These are phyloP conservation scores for Cornus kousa DNA, from an alignment of 148 eudicot genomes.

Conservation along the genomic window DNA sequence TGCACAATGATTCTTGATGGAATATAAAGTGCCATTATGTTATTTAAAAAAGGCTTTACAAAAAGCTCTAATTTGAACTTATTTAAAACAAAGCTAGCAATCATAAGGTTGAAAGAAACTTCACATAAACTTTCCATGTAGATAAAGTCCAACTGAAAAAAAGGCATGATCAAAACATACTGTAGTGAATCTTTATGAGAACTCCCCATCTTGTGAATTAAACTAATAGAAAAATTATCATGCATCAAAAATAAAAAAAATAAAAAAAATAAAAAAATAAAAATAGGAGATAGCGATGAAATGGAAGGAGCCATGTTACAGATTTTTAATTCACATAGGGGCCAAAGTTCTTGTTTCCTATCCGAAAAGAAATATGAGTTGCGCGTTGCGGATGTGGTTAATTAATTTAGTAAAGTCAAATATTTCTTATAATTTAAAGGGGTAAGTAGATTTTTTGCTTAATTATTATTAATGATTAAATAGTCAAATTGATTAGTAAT, in stretches of 20 bases:
- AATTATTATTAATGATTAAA: too few relatives aligned
- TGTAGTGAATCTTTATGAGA: slow-evolving; percentile 6
- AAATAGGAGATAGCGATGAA: slow-evolving; percentile 10
- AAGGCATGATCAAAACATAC: slow-evolving; percentile 3
- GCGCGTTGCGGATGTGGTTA: too few relatives aligned
- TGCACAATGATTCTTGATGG: slow-evolving; percentile 19
- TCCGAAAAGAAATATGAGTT: too few relatives aligned
- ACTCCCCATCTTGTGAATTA: slow-evolving; percentile 1
- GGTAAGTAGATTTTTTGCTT: too few relatives aligned
- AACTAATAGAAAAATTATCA: background rate
- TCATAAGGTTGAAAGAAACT: slow-evolving; percentile 8
- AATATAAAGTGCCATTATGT: slow-evolving; percentile 7
- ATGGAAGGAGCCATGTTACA: background rate
- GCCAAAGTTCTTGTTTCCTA: too few relatives aligned
- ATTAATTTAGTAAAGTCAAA: too few relatives aligned
- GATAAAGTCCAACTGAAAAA: slow-evolving; percentile 1
- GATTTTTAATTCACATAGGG: background rate
- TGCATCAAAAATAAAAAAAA: slow-evolving; percentile 1
- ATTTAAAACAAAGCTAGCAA: slow-evolving; percentile 9
- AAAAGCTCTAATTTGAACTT: slow-evolving; percentile 17
- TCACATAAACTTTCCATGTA: slow-evolving; percentile 9
- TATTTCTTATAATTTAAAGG: too few relatives aligned
- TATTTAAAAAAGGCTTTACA: slow-evolving; percentile 4
- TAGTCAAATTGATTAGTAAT: too few relatives aligned
- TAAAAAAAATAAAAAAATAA: slow-evolving; percentile 4